Evolutionary conservation across 2,329 filamentous ascomycete species (phyloP), one percentile per base, ranked within the genome.

Genomic region (Curvularia sp.): DNA sequence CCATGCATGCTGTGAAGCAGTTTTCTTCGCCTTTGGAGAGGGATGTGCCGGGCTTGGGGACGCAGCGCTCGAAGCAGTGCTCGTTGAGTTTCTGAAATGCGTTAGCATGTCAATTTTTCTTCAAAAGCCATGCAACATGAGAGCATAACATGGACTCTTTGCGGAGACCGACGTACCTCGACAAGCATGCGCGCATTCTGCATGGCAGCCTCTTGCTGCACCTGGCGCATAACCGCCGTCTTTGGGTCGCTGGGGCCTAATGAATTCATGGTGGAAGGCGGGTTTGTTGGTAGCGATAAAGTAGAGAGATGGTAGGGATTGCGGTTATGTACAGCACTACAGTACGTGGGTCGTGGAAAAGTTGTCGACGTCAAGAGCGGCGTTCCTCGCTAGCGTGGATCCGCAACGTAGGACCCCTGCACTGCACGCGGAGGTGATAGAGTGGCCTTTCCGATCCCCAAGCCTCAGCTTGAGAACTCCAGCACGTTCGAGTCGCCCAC

Each of bases 31-130:
- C 76, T 47, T 78, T 80, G 28, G 81, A 83, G 50, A 84, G 75
- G 10, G 81, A 83, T 46, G 79, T 73, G 58, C 80, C 79, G 61
- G 83, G 83, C 65, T 82, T 83, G 47, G 82, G 81, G 30, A 85
- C 75, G 77, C 83, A 84, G 70, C 81, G 81, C 64, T 84, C 81
- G 77, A 84, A 85, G 76, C 83, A 84, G 75, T 84, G 81, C 66
- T 84, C 81, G 75, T 84, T 84, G 63, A 85, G 75, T 80, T 84
- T 84, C 67, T 61, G 20, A 10, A 6, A 8, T 24, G 35, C 12
- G 8, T 54, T 24, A 49, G 28, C 10, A 26, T 13, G 39, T 9
- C 30, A 15, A n/a, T 13, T 22, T 33, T 33, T 15, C 13, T 48
- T 31, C 18, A 6, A 18, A 12, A 46, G n/a, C 2, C 10, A 53